These are phyloP conservation scores for Trichophyton schoenleinii DNA, from an alignment of 2,329 filamentous ascomycete species.

Conservation along the genomic window DNA sequence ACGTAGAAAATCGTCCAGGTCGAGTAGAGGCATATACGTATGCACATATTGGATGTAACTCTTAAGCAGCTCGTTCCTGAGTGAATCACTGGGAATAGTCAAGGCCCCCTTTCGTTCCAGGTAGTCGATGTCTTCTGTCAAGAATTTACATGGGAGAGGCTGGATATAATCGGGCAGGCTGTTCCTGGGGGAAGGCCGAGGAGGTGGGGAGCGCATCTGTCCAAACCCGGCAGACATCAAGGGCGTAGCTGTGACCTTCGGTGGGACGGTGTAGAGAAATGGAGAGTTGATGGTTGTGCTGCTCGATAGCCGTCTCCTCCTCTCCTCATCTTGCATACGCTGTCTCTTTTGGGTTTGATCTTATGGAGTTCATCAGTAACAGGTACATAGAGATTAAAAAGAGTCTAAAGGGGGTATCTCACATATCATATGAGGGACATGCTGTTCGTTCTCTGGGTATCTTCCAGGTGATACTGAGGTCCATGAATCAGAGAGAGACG, in stretches of 20 bases:
- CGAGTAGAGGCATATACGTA: slow-evolving; percentile 83
- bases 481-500: neutral
- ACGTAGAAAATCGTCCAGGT: slow-evolving; percentile 47
- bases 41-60: slow-evolving; percentile 83
- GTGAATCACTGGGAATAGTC: slow-evolving; percentile 53
- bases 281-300: slow-evolving; percentile 25
- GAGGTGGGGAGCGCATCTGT: slow-evolving; percentile 29
- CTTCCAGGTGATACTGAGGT: neutral
- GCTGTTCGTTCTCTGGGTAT: slow-evolving; percentile 32
- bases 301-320: slow-evolving; percentile 36
- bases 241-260: slow-evolving; percentile 23
- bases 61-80: slow-evolving; percentile 71
- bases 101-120: slow-evolving; percentile 74
- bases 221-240: slow-evolving; percentile 15
- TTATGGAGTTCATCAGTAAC: slow-evolving; percentile 17
- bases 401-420: slow-evolving; percentile 23
- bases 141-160: slow-evolving; percentile 63
- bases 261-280: slow-evolving; percentile 25
- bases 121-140: slow-evolving; percentile 70
- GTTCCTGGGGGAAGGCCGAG: slow-evolving; percentile 31
- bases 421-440: slow-evolving; percentile 55
- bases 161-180: slow-evolving; percentile 60
- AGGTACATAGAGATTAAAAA: neutral
- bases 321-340: slow-evolving; percentile 33
- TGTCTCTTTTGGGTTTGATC: slow-evolving; percentile 38